A percentile compares a stretch with the other conserved stretches of the same genome.
Evolutionary conservation across 1,139 yeast species (phyloP).

Genomic region (Pichia sorboxylosa): DNA sequence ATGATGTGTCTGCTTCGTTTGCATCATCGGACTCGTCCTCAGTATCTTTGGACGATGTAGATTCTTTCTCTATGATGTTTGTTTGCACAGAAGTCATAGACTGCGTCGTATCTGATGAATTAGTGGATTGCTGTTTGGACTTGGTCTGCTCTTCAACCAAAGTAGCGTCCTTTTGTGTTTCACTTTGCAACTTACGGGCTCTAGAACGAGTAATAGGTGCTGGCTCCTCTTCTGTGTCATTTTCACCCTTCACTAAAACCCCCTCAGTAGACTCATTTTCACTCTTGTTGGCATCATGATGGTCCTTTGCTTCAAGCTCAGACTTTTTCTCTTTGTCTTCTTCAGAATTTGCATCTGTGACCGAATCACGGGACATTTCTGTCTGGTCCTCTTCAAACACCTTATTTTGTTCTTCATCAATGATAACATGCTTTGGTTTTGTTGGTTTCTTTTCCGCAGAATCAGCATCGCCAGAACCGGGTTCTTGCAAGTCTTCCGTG

Average conservation of each 20-base stretch:
- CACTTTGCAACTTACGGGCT: slow-evolving; percentile 7
- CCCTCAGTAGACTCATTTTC: slow-evolving; percentile 2
- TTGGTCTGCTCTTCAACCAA: background rate
- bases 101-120: background rate
- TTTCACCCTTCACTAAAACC: no score
- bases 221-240: slow-evolving; percentile 10
- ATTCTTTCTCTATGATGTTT: background rate
- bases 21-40: background rate
- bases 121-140: slow-evolving; percentile 1
- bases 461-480: background rate
- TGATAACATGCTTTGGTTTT: slow-evolving; percentile 8
- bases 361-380: background rate
- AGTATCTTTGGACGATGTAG: background rate
- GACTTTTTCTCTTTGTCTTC: background rate
- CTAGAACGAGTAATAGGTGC: slow-evolving; percentile 11
- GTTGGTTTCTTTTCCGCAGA: slow-evolving; percentile 1
- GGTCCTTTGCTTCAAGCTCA: slow-evolving; percentile 4
- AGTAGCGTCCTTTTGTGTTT: slow-evolving; percentile 7
- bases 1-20: slow-evolving; percentile 2
- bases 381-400: slow-evolving; percentile 1
- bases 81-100: no score
- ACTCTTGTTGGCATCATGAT: slow-evolving; percentile 2
- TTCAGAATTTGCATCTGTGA: background rate
- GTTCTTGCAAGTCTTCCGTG: background rate
- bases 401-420: slow-evolving; percentile 11